Base-by-base conservation (phyloP, 805 yeast species). In the Ogataea ramenticola region DNA sequence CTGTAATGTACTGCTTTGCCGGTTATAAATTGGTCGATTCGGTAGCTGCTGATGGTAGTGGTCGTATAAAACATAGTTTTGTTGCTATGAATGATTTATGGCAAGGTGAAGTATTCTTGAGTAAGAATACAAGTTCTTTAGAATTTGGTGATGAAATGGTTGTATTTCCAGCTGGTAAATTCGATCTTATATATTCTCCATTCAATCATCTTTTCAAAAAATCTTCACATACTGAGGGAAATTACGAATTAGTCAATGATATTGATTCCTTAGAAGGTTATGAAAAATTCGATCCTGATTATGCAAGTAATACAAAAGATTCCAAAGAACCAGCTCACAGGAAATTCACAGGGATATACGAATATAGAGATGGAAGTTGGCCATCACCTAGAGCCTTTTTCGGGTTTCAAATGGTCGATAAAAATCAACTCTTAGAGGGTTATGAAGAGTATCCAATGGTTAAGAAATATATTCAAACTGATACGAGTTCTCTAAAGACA, bases 1-100 rank as follows among this genome's bases (percentile, higher is more conserved):
- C 72, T 2, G 53, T 66, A 3, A 46, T 61, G 1, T 67, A 68
- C 35, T 64, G 74, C 4, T 68, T 72, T 66, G 80, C 80, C 19
- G 80, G 82, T 1, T 76, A 70, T 53, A 59, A 60, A 39, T 58
- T 63, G 36, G 52, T 58, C 1, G 48, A 49, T 5, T 19, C 41
- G 5, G 11, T 22, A 8, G 9, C 19, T 9, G 39, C 41, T 10
- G 48, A 41, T 16, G 67, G 60, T 42, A 62, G 63, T 8, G 48
- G 50, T 4, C 7, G 30, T 4, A 40, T 49, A 12, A 61, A 31
- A 75, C 69, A 51, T 46, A 69, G 38, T 70, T 72, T 33, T 47
- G 56, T 36, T 54, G 66, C 53, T 49, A 62, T 56, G 49, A 61
- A 62, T 48, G 66, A 63, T 41, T 39, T 60, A 21, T 62, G 67